Evolutionary conservation across 75 land plant species (phyloP).

Genomic region (Pseudotsuga menziesii): DNA sequence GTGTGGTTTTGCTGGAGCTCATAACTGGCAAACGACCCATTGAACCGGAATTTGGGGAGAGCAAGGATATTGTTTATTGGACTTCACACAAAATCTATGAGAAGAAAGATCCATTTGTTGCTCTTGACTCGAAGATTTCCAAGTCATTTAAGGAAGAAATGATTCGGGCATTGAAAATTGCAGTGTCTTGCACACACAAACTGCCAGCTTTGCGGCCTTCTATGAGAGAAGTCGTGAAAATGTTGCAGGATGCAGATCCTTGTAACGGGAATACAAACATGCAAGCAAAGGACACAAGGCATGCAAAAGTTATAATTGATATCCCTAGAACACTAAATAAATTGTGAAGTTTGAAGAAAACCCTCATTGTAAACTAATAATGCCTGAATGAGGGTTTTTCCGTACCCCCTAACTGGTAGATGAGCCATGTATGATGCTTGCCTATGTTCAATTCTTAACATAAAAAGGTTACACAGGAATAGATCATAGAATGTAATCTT

Average conservation of each 20-base stretch:
- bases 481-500: no score
- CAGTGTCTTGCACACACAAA: slow-evolving; percentile 62
- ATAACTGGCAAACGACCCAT: slow-evolving; percentile 78
- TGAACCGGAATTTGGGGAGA: slow-evolving; percentile 72
- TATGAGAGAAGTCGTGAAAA: slow-evolving; percentile 77
- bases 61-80: slow-evolving; percentile 72
- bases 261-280: neutral
- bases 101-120: slow-evolving; percentile 28
- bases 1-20: slow-evolving; percentile 90
- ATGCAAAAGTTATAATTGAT: no score
- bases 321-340: no score
- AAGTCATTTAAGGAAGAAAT: slow-evolving; percentile 43
- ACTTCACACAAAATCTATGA: slow-evolving; percentile 35
- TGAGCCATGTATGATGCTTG: no score
- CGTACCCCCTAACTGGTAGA: no score
- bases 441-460: no score
- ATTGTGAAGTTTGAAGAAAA: no score
- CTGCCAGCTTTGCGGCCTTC: slow-evolving; percentile 63
- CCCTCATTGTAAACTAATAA: no score
- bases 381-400: no score
- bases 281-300: no score
- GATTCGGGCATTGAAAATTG: slow-evolving; percentile 56
- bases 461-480: no score
- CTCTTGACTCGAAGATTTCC: slow-evolving; percentile 47
- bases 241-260: slow-evolving; percentile 58